Conservation (phyloP, 805 yeast genomes). For the Teunomyces panamensis region DNA sequence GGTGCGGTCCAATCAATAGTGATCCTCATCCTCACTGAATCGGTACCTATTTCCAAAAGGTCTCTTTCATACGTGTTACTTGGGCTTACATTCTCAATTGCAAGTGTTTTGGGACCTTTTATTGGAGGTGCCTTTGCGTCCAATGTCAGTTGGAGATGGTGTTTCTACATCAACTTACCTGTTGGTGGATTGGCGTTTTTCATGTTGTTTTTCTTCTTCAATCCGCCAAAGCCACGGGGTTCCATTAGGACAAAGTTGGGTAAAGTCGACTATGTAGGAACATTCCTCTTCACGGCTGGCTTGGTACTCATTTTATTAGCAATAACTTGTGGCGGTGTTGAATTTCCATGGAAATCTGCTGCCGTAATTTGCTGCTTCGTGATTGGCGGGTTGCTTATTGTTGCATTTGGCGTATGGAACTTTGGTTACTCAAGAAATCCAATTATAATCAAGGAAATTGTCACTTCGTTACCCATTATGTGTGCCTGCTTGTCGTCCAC, state of each 20-base stretch:
- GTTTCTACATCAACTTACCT: slow-evolving; percentile 69
- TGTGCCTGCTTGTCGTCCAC: slow-evolving; percentile 37
- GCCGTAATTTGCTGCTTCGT: slow-evolving; percentile 49
- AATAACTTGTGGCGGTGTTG: slow-evolving; percentile 53
- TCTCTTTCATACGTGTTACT: slow-evolving; percentile 37
- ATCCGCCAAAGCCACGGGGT: slow-evolving; percentile 47
- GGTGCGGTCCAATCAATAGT: slow-evolving; percentile 62
- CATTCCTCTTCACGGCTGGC: slow-evolving; percentile 40
- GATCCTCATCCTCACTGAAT: slow-evolving; percentile 55
- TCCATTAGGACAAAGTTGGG: slow-evolving; percentile 33
- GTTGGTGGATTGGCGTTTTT: slow-evolving; percentile 52
- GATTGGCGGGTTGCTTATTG: slow-evolving; percentile 40
- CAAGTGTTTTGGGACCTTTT: slow-evolving; percentile 59
- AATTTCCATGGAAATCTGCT: slow-evolving; percentile 54
- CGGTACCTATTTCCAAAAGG: slow-evolving; percentile 43
- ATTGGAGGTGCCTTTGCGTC: slow-evolving; percentile 65
- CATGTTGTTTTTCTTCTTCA: slow-evolving; percentile 38
- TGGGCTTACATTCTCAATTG: slow-evolving; percentile 45
- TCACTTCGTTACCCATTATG: slow-evolving; percentile 33
- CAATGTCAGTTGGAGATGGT: slow-evolving; percentile 70
- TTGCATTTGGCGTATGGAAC: slow-evolving; percentile 39
- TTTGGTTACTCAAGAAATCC: slow-evolving; percentile 44
- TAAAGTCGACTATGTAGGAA: slow-evolving; percentile 50
- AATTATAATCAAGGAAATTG: slow-evolving; percentile 42
- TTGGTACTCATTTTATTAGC: slow-evolving; percentile 47